Conservation (phyloP, 148 eudicot species). For the Diospyros kaki region DNA sequence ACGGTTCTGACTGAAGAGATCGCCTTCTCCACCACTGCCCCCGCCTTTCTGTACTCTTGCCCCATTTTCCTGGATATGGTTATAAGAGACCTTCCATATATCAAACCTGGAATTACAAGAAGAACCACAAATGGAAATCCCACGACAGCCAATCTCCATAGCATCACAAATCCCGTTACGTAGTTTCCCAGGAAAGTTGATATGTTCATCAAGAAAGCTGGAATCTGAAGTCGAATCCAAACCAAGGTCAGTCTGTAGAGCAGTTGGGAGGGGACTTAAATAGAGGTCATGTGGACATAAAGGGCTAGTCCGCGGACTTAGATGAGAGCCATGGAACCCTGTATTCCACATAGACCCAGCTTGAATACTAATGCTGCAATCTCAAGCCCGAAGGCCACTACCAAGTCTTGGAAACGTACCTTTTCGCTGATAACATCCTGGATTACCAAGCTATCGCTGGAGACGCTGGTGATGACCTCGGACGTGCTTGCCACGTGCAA, state of each 20-base stretch:
- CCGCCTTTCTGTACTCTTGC: slow-evolving; percentile 52
- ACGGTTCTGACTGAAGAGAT: slow-evolving; percentile 77
- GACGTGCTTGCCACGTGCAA: slow-evolving; percentile 63
- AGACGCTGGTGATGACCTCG: slow-evolving; percentile 63
- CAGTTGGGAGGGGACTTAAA: no score
- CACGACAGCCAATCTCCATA: slow-evolving; percentile 71
- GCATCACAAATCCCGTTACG: slow-evolving; percentile 45
- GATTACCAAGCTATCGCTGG: slow-evolving; percentile 62
- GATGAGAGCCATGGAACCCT: no score
- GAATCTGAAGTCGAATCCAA: slow-evolving; percentile 40
- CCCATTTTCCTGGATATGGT: slow-evolving; percentile 53
- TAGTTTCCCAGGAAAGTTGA: slow-evolving; percentile 64
- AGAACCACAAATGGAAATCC: slow-evolving; percentile 58
- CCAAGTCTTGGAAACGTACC: slow-evolving; percentile 24
- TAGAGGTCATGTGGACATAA: no score
- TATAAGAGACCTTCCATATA: slow-evolving; percentile 67
- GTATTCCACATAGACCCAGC: no score
- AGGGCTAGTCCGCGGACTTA: no score
- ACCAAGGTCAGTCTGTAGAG: no score
- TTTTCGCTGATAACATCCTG: slow-evolving; percentile 78
- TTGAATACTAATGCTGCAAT: no score
- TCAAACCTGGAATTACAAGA: slow-evolving; percentile 65
- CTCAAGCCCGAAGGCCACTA: no score
- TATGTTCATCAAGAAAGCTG: slow-evolving; percentile 65
- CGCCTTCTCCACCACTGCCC: slow-evolving; percentile 63